Conservation (phyloP, 306 rosid genomes). For the Begonia peltatifolia region DNA sequence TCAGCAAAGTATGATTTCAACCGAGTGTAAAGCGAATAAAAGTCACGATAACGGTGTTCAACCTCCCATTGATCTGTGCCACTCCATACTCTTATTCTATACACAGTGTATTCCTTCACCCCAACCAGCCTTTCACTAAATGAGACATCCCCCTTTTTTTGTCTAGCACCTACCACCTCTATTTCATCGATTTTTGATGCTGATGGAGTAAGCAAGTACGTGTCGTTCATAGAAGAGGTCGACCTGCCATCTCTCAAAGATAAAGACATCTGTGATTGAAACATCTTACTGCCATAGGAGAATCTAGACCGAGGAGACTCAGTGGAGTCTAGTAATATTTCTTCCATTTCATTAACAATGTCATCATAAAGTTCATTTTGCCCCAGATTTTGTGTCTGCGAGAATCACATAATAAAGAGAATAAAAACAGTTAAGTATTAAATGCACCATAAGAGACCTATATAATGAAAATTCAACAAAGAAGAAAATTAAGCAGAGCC, state of each 20-base stretch:
- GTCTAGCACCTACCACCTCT: slow-evolving; percentile 96
- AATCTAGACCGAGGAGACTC: slow-evolving; percentile 59
- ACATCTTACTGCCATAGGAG: slow-evolving; percentile 32
- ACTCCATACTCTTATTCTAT: slow-evolving; percentile 67
- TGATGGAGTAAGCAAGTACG: slow-evolving; percentile 31
- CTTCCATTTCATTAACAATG: slow-evolving; percentile 93
- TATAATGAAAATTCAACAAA: no score
- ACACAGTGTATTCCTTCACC: slow-evolving; percentile 89
- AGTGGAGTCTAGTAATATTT: slow-evolving; percentile 67
- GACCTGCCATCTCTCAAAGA: slow-evolving; percentile 86
- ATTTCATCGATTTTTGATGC: slow-evolving; percentile 55
- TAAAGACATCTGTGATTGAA: slow-evolving; percentile 32
- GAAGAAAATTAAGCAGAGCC: no score
- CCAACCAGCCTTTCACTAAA: slow-evolving; percentile 96
- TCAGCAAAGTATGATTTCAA: slow-evolving; percentile 52
- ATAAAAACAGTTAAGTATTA: no score
- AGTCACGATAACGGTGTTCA: slow-evolving; percentile 90
- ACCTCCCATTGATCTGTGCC: slow-evolving; percentile 86
- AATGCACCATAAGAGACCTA: no score
- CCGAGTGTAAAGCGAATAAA: slow-evolving; percentile 51
- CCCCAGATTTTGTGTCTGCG: slow-evolving; percentile 64
- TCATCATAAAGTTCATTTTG: slow-evolving; percentile 62
- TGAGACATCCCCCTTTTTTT: slow-evolving; percentile 87
- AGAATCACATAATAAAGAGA: slow-evolving; percentile 7
- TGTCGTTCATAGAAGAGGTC: slow-evolving; percentile 52